Evolutionary conservation across 2,329 filamentous ascomycete species (phyloP), one percentile per base, ranked within the genome.

Genomic region (Diplodia mutila): DNA sequence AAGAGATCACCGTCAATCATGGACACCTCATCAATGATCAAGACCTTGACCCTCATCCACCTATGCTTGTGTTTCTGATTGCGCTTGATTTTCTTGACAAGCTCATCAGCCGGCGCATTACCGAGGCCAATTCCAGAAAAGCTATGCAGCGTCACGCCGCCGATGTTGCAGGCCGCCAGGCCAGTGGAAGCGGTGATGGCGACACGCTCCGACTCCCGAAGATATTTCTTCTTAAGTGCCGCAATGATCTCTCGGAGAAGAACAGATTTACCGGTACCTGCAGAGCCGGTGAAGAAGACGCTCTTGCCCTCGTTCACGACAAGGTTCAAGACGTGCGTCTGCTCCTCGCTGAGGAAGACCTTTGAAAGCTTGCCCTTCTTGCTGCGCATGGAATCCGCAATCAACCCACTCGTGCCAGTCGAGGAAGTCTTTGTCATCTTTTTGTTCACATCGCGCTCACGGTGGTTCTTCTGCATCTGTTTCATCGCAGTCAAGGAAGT

Each of bases 1-100:
- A 98, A 99, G 0, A 99, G 84, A 39, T 97, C 94, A 1, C 93
- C 95, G 73, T 99, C 95, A 4, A 99, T 94, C 96, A 99, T 99
- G 14, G 95, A 98, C 3, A 99, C 90, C 77, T 99, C 95, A 79
- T 99, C 95, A 73, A 99, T 87, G 72, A 99, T 86, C 27, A 99
- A 85, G 14, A 93, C 88, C 75, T 94, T 97, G 0, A 93, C 97
- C 67, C 89, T 88, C 71, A 96, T 81, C 96, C 96, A 99, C 49
- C 94, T 87, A 70, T 89, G 90, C 76, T 91, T 94, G 25, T 93
- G 93, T 77, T 97, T 98, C 21, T 87, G 85, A 72, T 98, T 97
- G 68, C 89, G 87, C 73, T 91, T 90, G 73, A 99, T 92, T 84
- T 97, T 99, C 78, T 92, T 95, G 61, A 97, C 87, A 27, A 99